Base-by-base conservation (phyloP, 2,329 filamentous ascomycete genomes). In the Fusarium euwallaceae region DNA sequence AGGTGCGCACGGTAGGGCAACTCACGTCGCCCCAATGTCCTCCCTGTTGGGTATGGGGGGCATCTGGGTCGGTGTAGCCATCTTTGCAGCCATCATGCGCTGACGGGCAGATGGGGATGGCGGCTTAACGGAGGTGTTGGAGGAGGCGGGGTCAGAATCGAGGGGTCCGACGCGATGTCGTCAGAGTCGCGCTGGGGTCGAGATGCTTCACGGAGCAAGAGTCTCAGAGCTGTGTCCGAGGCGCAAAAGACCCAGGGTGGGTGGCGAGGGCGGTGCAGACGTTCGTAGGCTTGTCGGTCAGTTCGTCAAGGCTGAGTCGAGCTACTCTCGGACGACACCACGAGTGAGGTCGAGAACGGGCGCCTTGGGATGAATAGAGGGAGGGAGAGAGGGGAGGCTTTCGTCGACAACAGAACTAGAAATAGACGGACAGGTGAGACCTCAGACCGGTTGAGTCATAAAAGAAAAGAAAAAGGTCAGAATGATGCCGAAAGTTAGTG, bases 31-130 rank as follows among this genome's bases (percentile, higher is more conserved):
- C 36, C 82, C 84, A 73, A 90, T 89, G 77, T 92, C 90, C 83
- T 92, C 91, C 75, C 88, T 84, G 79, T 90, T 90, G 16, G 90
- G 90, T 60, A 88, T 85, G 75, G 88, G 86, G 70, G 89, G 89
- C 88, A 91, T 90, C 77, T 83, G 83, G 60, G 78, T 82, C 64
- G 81, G 66, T 64, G 76, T 74, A 75, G 78, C 81, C 79, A 81
- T 83, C 71, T 79, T 82, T 59, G 82, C 71, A 55, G 82, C 77
- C 83, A 84, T 84, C 45, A 51, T 77, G 71, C 65, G 72, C 71
- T 72, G 61, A 37, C 59, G 65, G 66, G 61, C 61, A 69, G 73
- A 70, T 66, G 65, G 61, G 37, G 48, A 66, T 56, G 70, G 66
- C 67, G 70, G 61, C 61, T 76, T 66, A 78, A 48, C 60, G 71